phyloP scores from a whole-genome alignment of 768 basidiomycete species.

The Tubosaeta brunneosetosa region DNA sequence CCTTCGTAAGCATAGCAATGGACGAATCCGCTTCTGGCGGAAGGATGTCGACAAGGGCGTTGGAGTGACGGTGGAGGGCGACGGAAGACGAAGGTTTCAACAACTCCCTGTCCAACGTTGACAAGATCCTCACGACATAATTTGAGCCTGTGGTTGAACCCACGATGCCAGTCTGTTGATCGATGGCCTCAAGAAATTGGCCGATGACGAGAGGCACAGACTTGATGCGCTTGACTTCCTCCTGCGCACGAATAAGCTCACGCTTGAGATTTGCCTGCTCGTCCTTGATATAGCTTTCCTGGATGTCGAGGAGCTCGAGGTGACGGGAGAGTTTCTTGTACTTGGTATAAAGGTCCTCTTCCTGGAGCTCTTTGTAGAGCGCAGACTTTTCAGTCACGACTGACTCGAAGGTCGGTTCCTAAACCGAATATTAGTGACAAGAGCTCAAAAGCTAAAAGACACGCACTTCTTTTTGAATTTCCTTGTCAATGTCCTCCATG shows the following conservation, averaged over 20 bases:
- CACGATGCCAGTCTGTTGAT: slow-evolving; percentile 95
- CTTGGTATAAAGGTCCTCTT: slow-evolving; percentile 93
- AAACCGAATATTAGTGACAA: slow-evolving; percentile 1
- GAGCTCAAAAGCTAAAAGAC: slow-evolving; percentile 1
- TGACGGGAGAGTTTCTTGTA: slow-evolving; percentile 96
- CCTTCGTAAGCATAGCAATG: slow-evolving; percentile 89
- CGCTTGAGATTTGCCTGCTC: slow-evolving; percentile 97
- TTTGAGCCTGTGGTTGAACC: slow-evolving; percentile 97
- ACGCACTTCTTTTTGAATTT: slow-evolving; percentile 73
- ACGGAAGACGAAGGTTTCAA: slow-evolving; percentile 97
- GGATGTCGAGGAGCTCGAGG: slow-evolving; percentile 90
- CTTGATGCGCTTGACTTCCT: slow-evolving; percentile 99
- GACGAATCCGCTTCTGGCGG: slow-evolving; percentile 98
- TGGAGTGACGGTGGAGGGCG: slow-evolving; percentile 98
- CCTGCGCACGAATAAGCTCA: slow-evolving; percentile 96
- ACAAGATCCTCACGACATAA: slow-evolving; percentile 96
- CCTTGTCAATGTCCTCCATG: slow-evolving; percentile 92
- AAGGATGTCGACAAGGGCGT: slow-evolving; percentile 95
- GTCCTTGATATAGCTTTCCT: slow-evolving; percentile 97
- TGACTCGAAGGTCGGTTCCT: slow-evolving; percentile 90
- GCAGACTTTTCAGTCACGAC: slow-evolving; percentile 87
- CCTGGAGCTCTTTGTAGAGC: slow-evolving; percentile 79
- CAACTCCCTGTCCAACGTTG: slow-evolving; percentile 93
- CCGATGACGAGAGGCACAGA: slow-evolving; percentile 98
- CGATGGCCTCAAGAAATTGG: slow-evolving; percentile 98